Percentiles rank a stretch among this genome's conserved stretches.
Evolutionary conservation across 148 eudicot species (phyloP).

Genomic region (Cornus florida): DNA sequence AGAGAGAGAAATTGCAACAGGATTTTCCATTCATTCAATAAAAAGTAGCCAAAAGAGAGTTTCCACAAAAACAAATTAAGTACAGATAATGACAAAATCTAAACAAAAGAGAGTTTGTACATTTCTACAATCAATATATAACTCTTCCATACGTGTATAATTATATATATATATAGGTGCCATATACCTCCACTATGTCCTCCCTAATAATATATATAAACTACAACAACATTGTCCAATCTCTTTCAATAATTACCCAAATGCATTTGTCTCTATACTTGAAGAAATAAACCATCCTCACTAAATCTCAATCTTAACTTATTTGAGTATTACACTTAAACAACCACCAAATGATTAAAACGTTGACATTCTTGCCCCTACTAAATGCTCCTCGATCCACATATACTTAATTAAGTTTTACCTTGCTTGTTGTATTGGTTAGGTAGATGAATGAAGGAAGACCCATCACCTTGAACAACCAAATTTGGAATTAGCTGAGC

Average conservation of each 20-base stretch:
- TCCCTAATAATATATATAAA: not conserved
- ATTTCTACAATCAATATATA: too few relatives aligned
- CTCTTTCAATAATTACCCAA: not conserved
- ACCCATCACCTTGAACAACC: slow-evolving; percentile 53
- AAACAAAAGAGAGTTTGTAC: too few relatives aligned
- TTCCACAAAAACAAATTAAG: too few relatives aligned
- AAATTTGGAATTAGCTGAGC: slow-evolving; percentile 53
- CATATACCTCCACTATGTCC: too few relatives aligned
- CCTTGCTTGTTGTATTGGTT: slow-evolving; percentile 41
- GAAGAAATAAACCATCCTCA: not conserved
- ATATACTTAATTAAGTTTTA: slow-evolving; percentile 8
- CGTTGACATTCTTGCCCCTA: not conserved
- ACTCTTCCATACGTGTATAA: too few relatives aligned
- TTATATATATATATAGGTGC: too few relatives aligned
- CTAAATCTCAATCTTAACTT: not conserved
- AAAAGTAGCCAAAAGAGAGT: too few relatives aligned
- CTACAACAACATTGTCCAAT: not conserved
- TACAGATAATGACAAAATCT: too few relatives aligned
- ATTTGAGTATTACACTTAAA: not conserved
- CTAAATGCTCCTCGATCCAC: not conserved
- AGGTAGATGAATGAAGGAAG: slow-evolving; percentile 39
- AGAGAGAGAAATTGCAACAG: too few relatives aligned
- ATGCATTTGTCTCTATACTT: not conserved
- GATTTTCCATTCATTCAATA: too few relatives aligned
- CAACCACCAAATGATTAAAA: not conserved